Base-by-base conservation (phyloP, 345 rosid species). In the Dovyalis caffra region DNA sequence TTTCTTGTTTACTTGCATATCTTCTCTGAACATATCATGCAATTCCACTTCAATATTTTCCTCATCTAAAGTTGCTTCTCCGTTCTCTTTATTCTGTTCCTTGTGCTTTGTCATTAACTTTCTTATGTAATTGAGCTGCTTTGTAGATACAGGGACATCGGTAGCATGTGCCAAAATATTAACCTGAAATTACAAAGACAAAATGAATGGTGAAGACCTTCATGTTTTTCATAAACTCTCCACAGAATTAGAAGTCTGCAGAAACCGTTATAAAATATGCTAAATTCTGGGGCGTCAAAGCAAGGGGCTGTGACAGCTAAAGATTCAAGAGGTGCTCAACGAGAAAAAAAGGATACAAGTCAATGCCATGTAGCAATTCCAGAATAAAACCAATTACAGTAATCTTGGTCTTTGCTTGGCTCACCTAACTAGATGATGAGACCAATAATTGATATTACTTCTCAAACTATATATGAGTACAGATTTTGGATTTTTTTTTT, bases 81-180 rank as follows among this genome's bases (percentile, higher is more conserved):
- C 74, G 25, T 65, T 76, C 49, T 58, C 77, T 70, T 85, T 63
- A 68, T 82, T 75, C 60, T 85, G 86, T 77, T 67, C 85, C 40
- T 77, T 85, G 72, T 78, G 88, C 88, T 82, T 84, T 71, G 81
- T 86, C 90, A 91, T 81, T 67, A 95, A 75, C 86, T 89, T 90
- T 77, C 91, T 86, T 73, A 95, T 85, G 57, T 81, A 87, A 83
- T 91, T 89, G 66, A 95, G 90, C 77, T 95, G 94, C 78, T 90
- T 87, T 68, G 87, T 84, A 28, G 97, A 89, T 57, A 87, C 91
- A 80, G 84, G 88, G 69, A 81, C 83, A 81, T 90, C 95, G 77
- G 95, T 86, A 49, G 97, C 78, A 87, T 88, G 87, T 66, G 90
- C 88, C 92, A 95, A 85, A 76, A 93, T 85, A 83, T 93, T 93